Conservation (phyloP, 1,139 yeast genomes). For the Candida sp. region DNA sequence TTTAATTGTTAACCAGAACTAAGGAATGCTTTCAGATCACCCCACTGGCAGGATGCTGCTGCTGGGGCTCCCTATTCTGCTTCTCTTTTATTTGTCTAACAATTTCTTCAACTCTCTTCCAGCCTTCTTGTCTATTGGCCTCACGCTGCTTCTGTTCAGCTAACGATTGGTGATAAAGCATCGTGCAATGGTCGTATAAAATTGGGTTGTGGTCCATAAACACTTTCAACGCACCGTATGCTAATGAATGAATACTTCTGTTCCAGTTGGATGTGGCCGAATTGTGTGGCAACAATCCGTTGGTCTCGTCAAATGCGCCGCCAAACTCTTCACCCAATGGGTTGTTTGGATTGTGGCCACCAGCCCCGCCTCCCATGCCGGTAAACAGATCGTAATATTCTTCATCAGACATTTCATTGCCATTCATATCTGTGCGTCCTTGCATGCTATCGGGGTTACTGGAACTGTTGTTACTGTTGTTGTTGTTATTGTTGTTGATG, state of each 20-base stretch:
- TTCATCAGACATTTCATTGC: conserved; percentile 43
- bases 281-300: conserved; percentile 43
- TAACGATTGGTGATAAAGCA: conserved; percentile 77
- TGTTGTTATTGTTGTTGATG: conserved; percentile 17
- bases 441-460: conserved; percentile 7
- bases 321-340: conserved; percentile 26
- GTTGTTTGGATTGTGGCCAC: conserved; percentile 6
- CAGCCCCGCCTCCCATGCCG: conserved; percentile 22
- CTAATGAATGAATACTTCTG: conserved; percentile 88
- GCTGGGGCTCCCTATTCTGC: conserved; percentile 10
- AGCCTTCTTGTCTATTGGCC: conserved; percentile 67
- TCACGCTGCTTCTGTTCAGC: conserved; percentile 69
- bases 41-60: conserved; percentile 6
- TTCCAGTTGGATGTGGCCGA: conserved; percentile 75
- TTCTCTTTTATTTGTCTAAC: conserved; percentile 40
- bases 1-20: too few relatives aligned
- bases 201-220: conserved; percentile 95
- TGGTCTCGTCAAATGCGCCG: conserved; percentile 32
- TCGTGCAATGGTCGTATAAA: conserved; percentile 89
- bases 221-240: conserved; percentile 88
- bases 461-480: conserved; percentile 8
- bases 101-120: conserved; percentile 74
- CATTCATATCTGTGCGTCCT: conserved; percentile 15
- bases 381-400: conserved; percentile 51
- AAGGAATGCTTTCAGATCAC: conserved; percentile 2